Evolutionary conservation across 345 rosid species (phyloP).

Genomic region (Eucalyptus fibrosa): DNA sequence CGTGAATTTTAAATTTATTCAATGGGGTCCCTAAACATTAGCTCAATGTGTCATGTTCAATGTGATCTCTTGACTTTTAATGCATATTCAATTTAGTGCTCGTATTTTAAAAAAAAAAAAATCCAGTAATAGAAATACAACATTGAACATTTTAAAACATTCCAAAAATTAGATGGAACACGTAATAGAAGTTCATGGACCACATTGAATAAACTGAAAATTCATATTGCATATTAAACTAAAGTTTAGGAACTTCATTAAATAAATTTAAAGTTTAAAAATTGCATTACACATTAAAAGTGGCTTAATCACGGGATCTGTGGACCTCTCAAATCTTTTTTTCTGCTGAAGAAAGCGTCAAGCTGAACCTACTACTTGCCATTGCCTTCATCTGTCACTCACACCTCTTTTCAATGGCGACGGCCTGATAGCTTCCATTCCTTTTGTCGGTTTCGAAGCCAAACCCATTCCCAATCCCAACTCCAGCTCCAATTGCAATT

Average conservation of each 20-base stretch:
- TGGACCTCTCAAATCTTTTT: neutral
- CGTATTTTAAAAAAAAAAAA: too few species aligned
- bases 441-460: neutral
- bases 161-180: neutral
- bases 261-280: too few species aligned
- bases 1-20: too few species aligned
- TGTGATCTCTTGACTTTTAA: too few species aligned
- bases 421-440: neutral
- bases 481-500: neutral
- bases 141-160: neutral
- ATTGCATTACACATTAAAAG: neutral
- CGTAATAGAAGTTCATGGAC: fast-evolving
- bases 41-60: neutral
- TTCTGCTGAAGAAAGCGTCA: neutral
- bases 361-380: neutral
- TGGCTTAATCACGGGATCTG: neutral
- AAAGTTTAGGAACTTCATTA: too few species aligned
- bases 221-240: neutral
- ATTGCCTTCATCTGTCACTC: neutral
- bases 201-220: neutral
- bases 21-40: fast-evolving
- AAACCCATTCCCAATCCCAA: neutral
- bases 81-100: neutral
- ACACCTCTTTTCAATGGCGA: neutral
- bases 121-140: neutral